Percentiles rank a stretch among this genome's conserved stretches.
Evolutionary conservation across 2,329 filamentous ascomycete genomes (phyloP).

Genomic region (Aspergillus ruber): DNA sequence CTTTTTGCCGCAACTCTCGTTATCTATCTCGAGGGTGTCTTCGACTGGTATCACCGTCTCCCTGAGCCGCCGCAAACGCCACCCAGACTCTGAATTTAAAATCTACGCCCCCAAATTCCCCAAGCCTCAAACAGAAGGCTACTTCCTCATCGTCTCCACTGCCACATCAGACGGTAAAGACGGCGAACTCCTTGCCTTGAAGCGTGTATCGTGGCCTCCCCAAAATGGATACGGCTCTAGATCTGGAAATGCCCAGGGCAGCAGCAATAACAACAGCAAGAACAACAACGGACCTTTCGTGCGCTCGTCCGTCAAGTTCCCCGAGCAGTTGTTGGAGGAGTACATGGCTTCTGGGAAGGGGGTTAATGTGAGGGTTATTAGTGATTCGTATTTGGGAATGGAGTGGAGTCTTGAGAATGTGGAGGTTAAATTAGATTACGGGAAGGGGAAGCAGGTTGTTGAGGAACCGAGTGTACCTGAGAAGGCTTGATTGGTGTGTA

Average conservation of each 20-base stretch:
- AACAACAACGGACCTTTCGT: slow-evolving; percentile 14
- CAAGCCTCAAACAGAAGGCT: slow-evolving; percentile 90
- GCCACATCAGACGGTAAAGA: slow-evolving; percentile 36
- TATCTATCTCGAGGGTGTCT: slow-evolving; percentile 57
- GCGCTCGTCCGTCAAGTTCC: slow-evolving; percentile 28
- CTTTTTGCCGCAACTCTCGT: slow-evolving; percentile 61
- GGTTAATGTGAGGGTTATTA: slow-evolving; percentile 69
- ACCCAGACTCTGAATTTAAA: slow-evolving; percentile 59
- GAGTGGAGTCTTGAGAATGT: slow-evolving; percentile 50
- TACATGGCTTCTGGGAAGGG: slow-evolving; percentile 39
- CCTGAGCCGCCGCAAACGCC: slow-evolving; percentile 61
- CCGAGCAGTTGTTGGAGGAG: slow-evolving; percentile 12
- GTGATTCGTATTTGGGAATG: slow-evolving; percentile 82
- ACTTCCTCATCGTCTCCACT: slow-evolving; percentile 70
- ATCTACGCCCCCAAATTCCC: slow-evolving; percentile 87
- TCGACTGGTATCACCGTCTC: slow-evolving; percentile 52
- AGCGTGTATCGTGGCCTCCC: slow-evolving; percentile 70
- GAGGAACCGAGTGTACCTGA: slow-evolving; percentile 9
- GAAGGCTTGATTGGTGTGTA: slow-evolving; percentile 7
- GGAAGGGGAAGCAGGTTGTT: slow-evolving; percentile 16
- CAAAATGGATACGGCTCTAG: neutral
- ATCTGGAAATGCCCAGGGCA: slow-evolving; percentile 17
- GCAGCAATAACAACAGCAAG: slow-evolving; percentile 5
- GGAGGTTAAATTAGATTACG: slow-evolving; percentile 39
- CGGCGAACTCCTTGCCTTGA: slow-evolving; percentile 79